These are phyloP conservation scores for Lippia alba DNA, from an alignment of 305 asterid genomes.

Conservation along the genomic window DNA sequence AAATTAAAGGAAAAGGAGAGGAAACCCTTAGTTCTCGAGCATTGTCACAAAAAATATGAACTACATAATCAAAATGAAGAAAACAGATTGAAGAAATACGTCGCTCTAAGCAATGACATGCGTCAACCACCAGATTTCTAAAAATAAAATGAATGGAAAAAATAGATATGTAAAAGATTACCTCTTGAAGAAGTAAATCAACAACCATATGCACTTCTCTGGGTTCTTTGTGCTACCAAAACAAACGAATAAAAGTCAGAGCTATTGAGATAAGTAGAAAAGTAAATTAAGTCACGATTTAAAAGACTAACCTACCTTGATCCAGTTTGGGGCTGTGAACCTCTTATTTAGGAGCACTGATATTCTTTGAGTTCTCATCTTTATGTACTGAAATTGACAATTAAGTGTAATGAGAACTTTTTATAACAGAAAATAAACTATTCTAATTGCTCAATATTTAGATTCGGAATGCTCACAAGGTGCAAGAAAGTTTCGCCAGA, in stretches of 20 bases:
- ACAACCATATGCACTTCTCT: slow-evolving; percentile 99
- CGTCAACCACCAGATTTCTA: slow-evolving; percentile 2
- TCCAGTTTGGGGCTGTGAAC: slow-evolving; percentile 94
- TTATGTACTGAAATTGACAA: slow-evolving; percentile 74
- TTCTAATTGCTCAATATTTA: slow-evolving; percentile 12
- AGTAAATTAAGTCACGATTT: slow-evolving; percentile 7
- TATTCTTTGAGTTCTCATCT: slow-evolving; percentile 79
- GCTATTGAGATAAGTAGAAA: slow-evolving; percentile 28
- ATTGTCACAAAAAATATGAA: slow-evolving; percentile 11
- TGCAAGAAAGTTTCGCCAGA: slow-evolving; percentile 81
- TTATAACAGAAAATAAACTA: slow-evolving; percentile 10
- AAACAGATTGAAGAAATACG: slow-evolving; percentile 13
- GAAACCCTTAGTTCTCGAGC: slow-evolving; percentile 31
- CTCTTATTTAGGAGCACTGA: slow-evolving; percentile 82
- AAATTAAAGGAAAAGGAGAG: not conserved
- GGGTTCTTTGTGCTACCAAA: slow-evolving; percentile 90
- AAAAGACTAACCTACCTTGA: slow-evolving; percentile 64
- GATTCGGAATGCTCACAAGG: slow-evolving; percentile 62
- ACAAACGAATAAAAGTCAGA: slow-evolving; percentile 20
- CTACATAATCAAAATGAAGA: not conserved
- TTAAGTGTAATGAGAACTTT: slow-evolving; percentile 27
- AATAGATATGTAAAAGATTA: slow-evolving; percentile 32
- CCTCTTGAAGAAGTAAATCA: slow-evolving; percentile 93
- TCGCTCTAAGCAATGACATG: slow-evolving; percentile 18
- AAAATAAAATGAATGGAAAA: not conserved